These are phyloP conservation scores for Rhodotorula taiwanensis DNA, from an alignment of 768 basidiomycete genomes.

Conservation along the genomic window DNA sequence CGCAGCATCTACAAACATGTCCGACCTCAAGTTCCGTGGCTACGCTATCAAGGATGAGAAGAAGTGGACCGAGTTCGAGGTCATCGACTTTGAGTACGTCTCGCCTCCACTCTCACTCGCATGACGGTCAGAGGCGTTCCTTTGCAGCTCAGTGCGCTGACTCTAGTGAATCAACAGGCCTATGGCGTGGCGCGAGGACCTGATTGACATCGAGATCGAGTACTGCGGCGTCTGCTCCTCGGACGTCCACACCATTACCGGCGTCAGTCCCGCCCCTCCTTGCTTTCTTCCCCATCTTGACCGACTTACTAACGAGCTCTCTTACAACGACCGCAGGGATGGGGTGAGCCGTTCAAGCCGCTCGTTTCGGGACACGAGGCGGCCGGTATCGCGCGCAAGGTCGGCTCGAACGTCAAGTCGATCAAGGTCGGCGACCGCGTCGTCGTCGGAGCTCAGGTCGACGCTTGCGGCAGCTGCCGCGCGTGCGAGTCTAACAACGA, in stretches of 20 bases:
- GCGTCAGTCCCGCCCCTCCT: too few species aligned
- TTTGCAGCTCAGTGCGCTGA: too few species aligned
- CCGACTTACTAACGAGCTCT: too few species aligned
- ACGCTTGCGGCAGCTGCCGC: slow-evolving; percentile 32
- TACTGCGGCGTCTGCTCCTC: slow-evolving; percentile 26
- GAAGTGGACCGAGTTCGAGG: slow-evolving; percentile 12
- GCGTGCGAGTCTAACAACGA: slow-evolving; percentile 33
- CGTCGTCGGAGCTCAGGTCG: slow-evolving; percentile 45
- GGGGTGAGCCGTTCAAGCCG: slow-evolving; percentile 34
- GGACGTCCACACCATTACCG: slow-evolving; percentile 40
- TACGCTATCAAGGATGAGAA: background rate
- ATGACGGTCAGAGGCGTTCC: background rate
- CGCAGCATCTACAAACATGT: background rate
- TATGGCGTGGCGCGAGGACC: slow-evolving; percentile 34
- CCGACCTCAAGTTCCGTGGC: background rate
- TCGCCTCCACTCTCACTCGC: too few species aligned
- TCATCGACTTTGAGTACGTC: slow-evolving; percentile 36
- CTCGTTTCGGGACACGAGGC: slow-evolving; percentile 37
- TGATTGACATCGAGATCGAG: slow-evolving; percentile 36
- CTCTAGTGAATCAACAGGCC: slow-evolving; percentile 3
- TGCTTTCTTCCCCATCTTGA: too few species aligned
- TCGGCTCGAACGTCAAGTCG: slow-evolving; percentile 45
- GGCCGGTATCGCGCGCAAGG: slow-evolving; percentile 38
- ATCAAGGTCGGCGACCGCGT: slow-evolving; percentile 44
- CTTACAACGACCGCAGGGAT: too few species aligned